phyloP scores from a whole-genome alignment of 345 rosid genomes.

The Hirschfeldia incana region DNA sequence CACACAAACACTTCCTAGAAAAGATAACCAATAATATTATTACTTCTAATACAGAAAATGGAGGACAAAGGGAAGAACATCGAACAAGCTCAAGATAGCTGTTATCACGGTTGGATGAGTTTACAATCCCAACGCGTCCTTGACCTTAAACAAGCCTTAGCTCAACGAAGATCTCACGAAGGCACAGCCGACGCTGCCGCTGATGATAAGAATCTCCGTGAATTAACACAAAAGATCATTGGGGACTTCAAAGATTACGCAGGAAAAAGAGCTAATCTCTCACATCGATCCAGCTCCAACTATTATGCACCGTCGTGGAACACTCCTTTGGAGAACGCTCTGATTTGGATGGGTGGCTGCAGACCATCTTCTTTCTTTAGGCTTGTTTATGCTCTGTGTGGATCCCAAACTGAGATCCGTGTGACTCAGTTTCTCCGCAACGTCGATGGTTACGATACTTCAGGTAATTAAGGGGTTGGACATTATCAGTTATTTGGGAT shows the following conservation, averaged over 20 bases:
- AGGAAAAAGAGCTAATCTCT: conserved; percentile 11
- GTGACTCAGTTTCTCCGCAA: conserved; percentile 25
- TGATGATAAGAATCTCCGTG: conserved; percentile 20
- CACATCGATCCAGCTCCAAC: conserved; percentile 25
- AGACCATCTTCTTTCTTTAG: conserved; percentile 50
- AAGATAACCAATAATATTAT: background rate
- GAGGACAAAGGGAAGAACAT: conserved; percentile 21
- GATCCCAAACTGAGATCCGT: conserved; percentile 40
- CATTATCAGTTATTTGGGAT: background rate
- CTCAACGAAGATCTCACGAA: background rate
- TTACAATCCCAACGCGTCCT: conserved; percentile 24
- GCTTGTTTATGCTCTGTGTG: conserved; percentile 42
- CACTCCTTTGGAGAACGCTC: conserved; percentile 50
- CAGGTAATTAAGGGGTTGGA: conserved; percentile 9
- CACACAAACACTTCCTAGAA: background rate
- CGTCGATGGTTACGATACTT: conserved; percentile 29
- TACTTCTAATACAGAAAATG: background rate
- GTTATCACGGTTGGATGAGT: conserved; percentile 27
- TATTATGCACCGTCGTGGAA: conserved; percentile 49
- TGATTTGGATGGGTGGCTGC: conserved; percentile 54
- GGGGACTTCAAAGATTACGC: conserved; percentile 31
- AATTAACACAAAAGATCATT: conserved; percentile 20
- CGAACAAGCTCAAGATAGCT: conserved; percentile 29
- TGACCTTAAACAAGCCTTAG: conserved; percentile 23
- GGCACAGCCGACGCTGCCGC: background rate